Evolutionary conservation across 345 rosid genomes (phyloP).

Genomic region (Punica granatum): DNA sequence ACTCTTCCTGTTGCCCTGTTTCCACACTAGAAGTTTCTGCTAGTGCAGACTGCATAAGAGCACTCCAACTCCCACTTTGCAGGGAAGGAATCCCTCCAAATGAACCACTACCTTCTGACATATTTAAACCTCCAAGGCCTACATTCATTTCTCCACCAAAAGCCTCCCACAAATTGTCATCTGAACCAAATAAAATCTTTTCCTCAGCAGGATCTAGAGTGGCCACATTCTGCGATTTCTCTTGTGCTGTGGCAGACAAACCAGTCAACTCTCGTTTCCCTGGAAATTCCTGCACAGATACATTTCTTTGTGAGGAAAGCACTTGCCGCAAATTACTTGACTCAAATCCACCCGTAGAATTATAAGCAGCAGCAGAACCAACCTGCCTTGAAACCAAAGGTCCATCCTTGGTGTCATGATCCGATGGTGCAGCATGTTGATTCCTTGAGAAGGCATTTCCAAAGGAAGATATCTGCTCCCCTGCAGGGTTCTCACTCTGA

Average conservation of each 20-base stretch:
- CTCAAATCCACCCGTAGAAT: slow-evolving; percentile 31
- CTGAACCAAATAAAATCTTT: slow-evolving; percentile 82
- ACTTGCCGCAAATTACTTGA: slow-evolving; percentile 36
- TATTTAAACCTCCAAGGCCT: slow-evolving; percentile 38
- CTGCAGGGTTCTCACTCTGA: slow-evolving; percentile 41
- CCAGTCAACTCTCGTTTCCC: slow-evolving; percentile 31
- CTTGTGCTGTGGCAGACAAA: slow-evolving; percentile 34
- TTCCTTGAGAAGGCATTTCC: slow-evolving; percentile 39
- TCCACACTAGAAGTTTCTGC: slow-evolving; percentile 74
- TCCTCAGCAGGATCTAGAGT: slow-evolving; percentile 87
- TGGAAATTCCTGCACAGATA: slow-evolving; percentile 27
- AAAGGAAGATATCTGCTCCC: slow-evolving; percentile 37
- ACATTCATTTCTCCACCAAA: slow-evolving; percentile 45
- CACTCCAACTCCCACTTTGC: slow-evolving; percentile 99
- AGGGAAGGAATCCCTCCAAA: slow-evolving; percentile 52
- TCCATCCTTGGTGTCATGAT: slow-evolving; percentile 38
- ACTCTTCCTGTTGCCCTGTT: slow-evolving; percentile 47
- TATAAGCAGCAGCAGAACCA: slow-evolving; percentile 22
- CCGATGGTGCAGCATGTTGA: slow-evolving; percentile 38
- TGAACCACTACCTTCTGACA: slow-evolving; percentile 36
- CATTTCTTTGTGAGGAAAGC: slow-evolving; percentile 32
- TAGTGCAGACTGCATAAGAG: slow-evolving; percentile 98
- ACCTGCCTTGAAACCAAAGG: slow-evolving; percentile 28
- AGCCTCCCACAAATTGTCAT: slow-evolving; percentile 75
- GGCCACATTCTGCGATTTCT: slow-evolving; percentile 50